A percentile compares a stretch with the other conserved stretches of the same genome.
These are phyloP conservation scores for Iris pallida DNA, from an alignment of 116 monocot genomes.

Conservation along the genomic window DNA sequence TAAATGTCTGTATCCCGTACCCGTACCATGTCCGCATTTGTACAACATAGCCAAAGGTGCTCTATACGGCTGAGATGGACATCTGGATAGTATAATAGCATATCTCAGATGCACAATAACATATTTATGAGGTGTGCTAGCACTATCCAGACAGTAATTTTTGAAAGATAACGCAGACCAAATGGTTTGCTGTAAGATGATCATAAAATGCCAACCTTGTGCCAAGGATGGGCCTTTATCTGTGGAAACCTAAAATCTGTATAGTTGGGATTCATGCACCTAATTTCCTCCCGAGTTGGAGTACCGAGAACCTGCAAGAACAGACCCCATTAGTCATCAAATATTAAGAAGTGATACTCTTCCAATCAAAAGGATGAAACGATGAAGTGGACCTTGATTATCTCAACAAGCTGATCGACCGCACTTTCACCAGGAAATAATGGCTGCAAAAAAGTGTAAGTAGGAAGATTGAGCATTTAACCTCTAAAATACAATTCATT, in stretches of 20 bases:
- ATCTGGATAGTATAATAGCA: too few relatives aligned
- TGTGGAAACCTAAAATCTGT: constrained; percentile 62
- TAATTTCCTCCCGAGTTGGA: constrained; percentile 56
- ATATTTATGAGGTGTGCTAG: too few relatives aligned
- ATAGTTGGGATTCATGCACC: constrained; percentile 62
- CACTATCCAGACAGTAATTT: too few relatives aligned
- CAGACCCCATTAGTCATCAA: neutral
- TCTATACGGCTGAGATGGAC: too few relatives aligned
- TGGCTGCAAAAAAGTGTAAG: constrained; percentile 33
- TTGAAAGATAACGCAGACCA: too few relatives aligned
- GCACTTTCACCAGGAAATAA: constrained; percentile 83
- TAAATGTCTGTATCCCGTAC: too few relatives aligned
- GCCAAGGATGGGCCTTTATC: constrained; percentile 63
- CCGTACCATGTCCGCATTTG: too few relatives aligned
- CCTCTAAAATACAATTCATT: neutral
- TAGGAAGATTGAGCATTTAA: neutral
- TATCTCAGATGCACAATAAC: too few relatives aligned
- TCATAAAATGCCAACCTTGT: constrained; percentile 25
- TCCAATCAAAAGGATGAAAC: neutral
- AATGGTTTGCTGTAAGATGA: too few relatives aligned
- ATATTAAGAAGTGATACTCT: neutral
- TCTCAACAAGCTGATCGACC: constrained; percentile 80
- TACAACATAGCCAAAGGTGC: too few relatives aligned
- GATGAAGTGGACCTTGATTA: constrained; percentile 57
- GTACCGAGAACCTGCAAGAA: constrained; percentile 45